These are phyloP conservation scores for Pouteria glomerata DNA, from an alignment of 148 eudicot genomes.

Conservation along the genomic window DNA sequence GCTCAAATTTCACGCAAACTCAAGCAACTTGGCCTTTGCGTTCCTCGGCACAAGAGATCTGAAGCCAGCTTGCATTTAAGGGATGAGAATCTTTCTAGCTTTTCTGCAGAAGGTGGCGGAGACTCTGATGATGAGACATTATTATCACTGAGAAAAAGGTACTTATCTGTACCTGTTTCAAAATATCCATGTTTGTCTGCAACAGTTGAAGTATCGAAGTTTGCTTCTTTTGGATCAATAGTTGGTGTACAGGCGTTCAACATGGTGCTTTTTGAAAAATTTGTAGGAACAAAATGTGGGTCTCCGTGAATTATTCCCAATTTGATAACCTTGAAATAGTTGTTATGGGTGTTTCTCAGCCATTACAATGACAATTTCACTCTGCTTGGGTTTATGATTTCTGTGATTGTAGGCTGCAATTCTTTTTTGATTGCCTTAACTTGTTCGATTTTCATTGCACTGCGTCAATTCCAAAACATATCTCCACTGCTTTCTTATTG, in stretches of 20 bases:
- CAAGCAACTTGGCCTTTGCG: constrained; percentile 73
- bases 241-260: not conserved
- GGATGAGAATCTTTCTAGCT: constrained; percentile 36
- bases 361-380: not conserved
- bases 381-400: not conserved
- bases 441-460: no score
- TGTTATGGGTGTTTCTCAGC: not conserved
- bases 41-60: constrained; percentile 36
- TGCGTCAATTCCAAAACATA: no score
- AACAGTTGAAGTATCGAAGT: not conserved
- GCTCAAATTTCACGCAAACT: constrained; percentile 82
- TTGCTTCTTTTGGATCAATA: not conserved
- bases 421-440: no score
- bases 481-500: no score
- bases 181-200: not conserved
- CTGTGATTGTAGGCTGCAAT: no score
- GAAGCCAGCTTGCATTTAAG: constrained; percentile 26
- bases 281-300: not conserved
- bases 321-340: not conserved
- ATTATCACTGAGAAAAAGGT: constrained; percentile 62
- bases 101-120: constrained; percentile 34
- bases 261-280: not conserved
- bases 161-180: not conserved
- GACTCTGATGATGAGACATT: constrained; percentile 57
- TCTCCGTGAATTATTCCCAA: not conserved